A percentile compares a stretch with the other conserved stretches of the same genome.
Conservation (phyloP, 1,284 basidiomycete genomes). For the Meira nashicola region DNA sequence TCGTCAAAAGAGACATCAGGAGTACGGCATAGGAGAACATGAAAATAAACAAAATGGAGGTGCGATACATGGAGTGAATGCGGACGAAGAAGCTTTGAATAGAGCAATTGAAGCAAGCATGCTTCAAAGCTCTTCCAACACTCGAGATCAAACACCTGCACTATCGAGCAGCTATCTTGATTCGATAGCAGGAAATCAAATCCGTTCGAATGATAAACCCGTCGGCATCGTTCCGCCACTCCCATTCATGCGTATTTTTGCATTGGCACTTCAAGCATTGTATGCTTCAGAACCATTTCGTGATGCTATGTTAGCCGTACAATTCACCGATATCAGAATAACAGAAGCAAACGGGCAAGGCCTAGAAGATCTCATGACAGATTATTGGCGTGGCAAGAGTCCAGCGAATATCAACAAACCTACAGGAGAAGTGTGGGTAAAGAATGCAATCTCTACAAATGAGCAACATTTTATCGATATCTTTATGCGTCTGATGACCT, state of each 20-base stretch:
- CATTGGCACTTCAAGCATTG: conserved; percentile 5
- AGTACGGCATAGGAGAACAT: not conserved
- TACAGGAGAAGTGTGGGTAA: not conserved
- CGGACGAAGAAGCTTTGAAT: conserved; percentile 3
- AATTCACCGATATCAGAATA: not conserved
- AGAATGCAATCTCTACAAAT: not conserved
- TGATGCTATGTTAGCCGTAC: not conserved
- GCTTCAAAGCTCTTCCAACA: not conserved
- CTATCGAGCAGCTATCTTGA: not conserved
- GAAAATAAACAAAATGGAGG: not conserved
- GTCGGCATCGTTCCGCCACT: not conserved
- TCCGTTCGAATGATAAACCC: not conserved
- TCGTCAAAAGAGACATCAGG: conserved; percentile 6
- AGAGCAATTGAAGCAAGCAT: conserved; percentile 9
- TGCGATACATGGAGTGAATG: not conserved
- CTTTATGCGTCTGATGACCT: conserved; percentile 3
- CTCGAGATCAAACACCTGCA: not conserved
- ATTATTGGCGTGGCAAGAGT: conserved; percentile 6
- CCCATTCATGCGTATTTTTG: conserved; percentile 4
- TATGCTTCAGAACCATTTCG: conserved; percentile 7
- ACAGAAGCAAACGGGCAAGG: not conserved
- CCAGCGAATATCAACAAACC: not conserved
- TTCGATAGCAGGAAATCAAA: not conserved
- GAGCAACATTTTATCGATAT: not conserved
- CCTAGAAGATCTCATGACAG: not conserved